Evolutionary conservation across 306 rosid genomes (phyloP), one percentile per base, ranked within the genome.

Genomic region (Sicyos edulis): DNA sequence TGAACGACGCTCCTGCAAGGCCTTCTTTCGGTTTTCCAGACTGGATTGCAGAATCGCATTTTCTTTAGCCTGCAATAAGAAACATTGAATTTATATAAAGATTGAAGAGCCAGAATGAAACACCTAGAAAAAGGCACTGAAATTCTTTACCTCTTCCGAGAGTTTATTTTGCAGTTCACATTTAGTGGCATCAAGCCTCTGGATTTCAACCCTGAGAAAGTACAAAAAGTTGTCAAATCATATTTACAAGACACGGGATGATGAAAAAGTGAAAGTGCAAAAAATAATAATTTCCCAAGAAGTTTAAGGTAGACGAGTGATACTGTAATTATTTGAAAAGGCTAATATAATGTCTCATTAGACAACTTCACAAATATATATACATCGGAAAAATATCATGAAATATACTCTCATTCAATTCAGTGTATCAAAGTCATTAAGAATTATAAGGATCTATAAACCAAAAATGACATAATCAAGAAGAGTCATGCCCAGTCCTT

Each of bases 1-100:
- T 65, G 75, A 76, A 54, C 86, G 99, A 77, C 84, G 97, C 79
- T 84, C 92, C 20, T 54, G 83, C 83, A 91, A 73, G 78, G 64
- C 81, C 74, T 70, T 78, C 92, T 87, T 91, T 76, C 77, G 77
- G 40, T 58, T 82, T 68, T 86, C 88, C 67, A 82, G 78, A 76
- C 82, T 74, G 14, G 79, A 68, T 76, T 80, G 89, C 78, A 91
- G 78, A 79, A 74, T 77, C 67, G 52, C 84, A 78, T 88, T 93
- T 76, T 75, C 86, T 76, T 84, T 71, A 61, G 72, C 89, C 99
- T 95, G 79, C 70, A 80, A 72, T 20, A 24, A 26, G 57, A 63
- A 34, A 72, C 59, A 76, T 55, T 21, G 56, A 61, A 5, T 62
- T 26, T 40, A 9, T 50, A 2, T 19, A 21, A 45, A 67, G 32